These are phyloP conservation scores for Malus sieversii DNA, from an alignment of 306 rosid genomes.

Conservation along the genomic window DNA sequence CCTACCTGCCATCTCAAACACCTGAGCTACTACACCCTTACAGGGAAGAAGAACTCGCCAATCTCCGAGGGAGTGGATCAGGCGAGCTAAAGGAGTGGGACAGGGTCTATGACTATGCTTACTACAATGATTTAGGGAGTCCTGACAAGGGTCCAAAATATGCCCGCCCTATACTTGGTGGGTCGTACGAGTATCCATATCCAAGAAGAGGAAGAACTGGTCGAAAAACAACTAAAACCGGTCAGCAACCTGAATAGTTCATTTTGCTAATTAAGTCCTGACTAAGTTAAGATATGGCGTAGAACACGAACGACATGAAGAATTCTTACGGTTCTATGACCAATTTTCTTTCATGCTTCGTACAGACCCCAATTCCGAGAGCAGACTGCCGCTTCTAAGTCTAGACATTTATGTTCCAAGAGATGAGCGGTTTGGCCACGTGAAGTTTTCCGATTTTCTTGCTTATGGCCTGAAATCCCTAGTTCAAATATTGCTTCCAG, in stretches of 20 bases:
- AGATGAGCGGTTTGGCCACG: conserved; percentile 66
- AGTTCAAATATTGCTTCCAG: conserved; percentile 60
- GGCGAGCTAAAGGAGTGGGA: conserved; percentile 86
- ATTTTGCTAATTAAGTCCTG: background rate
- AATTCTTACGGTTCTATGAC: background rate
- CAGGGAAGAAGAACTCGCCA: conserved; percentile 59
- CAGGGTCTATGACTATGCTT: conserved; percentile 88
- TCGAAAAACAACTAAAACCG: conserved; percentile 51
- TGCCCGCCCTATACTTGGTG: conserved; percentile 79
- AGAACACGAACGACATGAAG: background rate
- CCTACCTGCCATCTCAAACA: conserved; percentile 68
- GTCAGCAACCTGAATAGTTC: conserved; percentile 15
- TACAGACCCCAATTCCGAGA: conserved; percentile 68
- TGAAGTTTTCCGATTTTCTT: conserved; percentile 74
- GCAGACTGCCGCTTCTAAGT: conserved; percentile 59
- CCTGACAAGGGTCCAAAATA: conserved; percentile 48
- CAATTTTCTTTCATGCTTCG: conserved; percentile 14
- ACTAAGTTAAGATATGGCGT: background rate
- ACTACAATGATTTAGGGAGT: conserved; percentile 73
- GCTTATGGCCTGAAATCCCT: conserved; percentile 72
- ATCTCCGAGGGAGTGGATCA: conserved; percentile 53
- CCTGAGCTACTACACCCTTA: conserved; percentile 49
- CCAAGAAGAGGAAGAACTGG: conserved; percentile 85
- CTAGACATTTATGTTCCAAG: conserved; percentile 74
- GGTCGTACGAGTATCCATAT: conserved; percentile 55